phyloP scores from a whole-genome alignment of 257 asterid species.

The Striga asiatica region DNA sequence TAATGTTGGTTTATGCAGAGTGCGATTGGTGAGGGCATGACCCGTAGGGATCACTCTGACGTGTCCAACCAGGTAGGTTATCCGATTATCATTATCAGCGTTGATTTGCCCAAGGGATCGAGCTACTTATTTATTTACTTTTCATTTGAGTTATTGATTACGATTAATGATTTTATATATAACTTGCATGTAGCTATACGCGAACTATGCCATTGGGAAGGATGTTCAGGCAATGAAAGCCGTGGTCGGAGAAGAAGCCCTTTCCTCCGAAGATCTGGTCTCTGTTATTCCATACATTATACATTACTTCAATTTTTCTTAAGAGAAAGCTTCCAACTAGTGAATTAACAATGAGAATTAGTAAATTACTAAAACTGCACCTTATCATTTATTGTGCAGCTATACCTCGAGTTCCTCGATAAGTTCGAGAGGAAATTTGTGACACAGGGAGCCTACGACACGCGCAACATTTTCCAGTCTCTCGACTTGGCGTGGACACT shows the following conservation, averaged over 20 bases:
- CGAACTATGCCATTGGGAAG: constrained; percentile 78
- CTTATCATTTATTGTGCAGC: constrained; percentile 25
- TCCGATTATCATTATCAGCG: neutral
- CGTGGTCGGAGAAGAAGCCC: constrained; percentile 87
- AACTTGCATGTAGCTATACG: constrained; percentile 45
- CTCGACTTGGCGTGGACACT: constrained; percentile 98
- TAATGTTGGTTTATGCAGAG: constrained; percentile 40
- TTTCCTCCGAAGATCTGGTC: constrained; percentile 84
- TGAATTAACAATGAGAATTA: too few relatives aligned
- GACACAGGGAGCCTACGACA: constrained; percentile 73
- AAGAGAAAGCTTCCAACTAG: too few relatives aligned
- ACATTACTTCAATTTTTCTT: too few relatives aligned
- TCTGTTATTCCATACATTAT: too few relatives aligned
- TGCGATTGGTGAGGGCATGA: constrained; percentile 99
- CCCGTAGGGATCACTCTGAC: constrained; percentile 91
- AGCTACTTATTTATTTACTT: too few relatives aligned
- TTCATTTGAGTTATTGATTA: neutral
- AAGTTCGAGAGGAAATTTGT: constrained; percentile 82
- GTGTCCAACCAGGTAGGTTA: constrained; percentile 80
- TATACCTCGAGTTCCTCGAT: constrained; percentile 71
- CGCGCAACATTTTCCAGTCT: constrained; percentile 86
- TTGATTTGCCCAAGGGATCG: neutral
- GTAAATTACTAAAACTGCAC: constrained; percentile 10
- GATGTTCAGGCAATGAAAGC: constrained; percentile 91
- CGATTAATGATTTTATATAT: neutral